phyloP scores from a whole-genome alignment of 768 basidiomycete species.

The Hypsizygus marmoreus region DNA sequence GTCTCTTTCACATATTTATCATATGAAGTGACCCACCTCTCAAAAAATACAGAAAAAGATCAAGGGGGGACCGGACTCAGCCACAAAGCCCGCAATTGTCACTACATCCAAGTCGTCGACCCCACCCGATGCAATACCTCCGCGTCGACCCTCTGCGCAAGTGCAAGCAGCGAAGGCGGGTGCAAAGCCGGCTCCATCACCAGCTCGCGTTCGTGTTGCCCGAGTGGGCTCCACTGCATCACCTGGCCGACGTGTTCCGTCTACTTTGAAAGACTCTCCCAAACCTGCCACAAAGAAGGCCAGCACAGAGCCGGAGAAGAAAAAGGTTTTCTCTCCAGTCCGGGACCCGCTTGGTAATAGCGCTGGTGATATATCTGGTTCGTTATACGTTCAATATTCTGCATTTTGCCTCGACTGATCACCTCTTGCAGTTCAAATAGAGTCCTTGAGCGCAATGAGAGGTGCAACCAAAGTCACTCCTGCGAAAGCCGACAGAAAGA shows the following conservation, averaged over 20 bases:
- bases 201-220: conserved; percentile 18
- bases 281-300: conserved; percentile 11
- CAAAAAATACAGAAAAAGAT: conserved; percentile 20
- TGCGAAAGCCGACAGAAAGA: conserved; percentile 8
- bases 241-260: conserved; percentile 24
- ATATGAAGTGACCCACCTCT: no score
- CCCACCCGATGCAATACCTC: conserved; percentile 1
- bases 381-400: conserved; percentile 7
- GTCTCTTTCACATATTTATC: conserved; percentile 11
- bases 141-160: conserved; percentile 13
- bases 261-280: conserved; percentile 20
- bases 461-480: conserved; percentile 10
- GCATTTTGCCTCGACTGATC: background rate
- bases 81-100: conserved; percentile 15
- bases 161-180: conserved; percentile 15
- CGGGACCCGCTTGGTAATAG: conserved; percentile 42
- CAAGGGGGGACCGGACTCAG: conserved; percentile 18
- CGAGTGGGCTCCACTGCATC: conserved; percentile 18
- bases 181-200: conserved; percentile 23
- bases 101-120: conserved; percentile 16
- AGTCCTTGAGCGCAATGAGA: conserved; percentile 16
- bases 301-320: conserved; percentile 22
- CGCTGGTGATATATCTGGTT: conserved; percentile 31
- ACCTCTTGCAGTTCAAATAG: conserved; percentile 23
- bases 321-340: conserved; percentile 40